Percentiles rank a stretch among this genome's conserved stretches.
Conservation (phyloP, 2,329 filamentous ascomycete genomes). For the Aureobasidium sp. region DNA sequence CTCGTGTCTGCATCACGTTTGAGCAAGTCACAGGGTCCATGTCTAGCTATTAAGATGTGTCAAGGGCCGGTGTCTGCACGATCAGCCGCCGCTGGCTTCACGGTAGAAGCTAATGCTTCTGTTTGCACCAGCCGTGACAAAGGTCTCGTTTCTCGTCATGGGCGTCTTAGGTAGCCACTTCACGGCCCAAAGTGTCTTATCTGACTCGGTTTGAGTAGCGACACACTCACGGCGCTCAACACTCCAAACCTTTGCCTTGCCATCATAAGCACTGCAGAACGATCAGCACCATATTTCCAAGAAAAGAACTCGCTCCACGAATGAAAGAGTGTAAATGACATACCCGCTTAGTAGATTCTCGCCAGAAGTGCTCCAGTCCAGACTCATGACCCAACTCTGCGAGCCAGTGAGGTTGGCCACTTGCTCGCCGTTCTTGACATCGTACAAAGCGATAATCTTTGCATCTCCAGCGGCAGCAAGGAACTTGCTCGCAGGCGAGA, state of each 20-base stretch:
- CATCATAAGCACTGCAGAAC: conserved; percentile 62
- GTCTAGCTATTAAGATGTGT: neutral
- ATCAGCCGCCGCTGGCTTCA: conserved; percentile 65
- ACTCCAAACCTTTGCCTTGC: conserved; percentile 94
- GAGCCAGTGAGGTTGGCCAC: conserved; percentile 77
- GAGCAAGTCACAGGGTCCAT: neutral
- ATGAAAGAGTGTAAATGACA: conserved; percentile 20
- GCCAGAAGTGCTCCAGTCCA: conserved; percentile 90
- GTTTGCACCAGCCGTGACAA: conserved; percentile 72
- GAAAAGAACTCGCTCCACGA: neutral
- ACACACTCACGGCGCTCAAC: conserved; percentile 78
- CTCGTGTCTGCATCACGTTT: neutral
- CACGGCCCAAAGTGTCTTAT: conserved; percentile 75
- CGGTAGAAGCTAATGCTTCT: conserved; percentile 73
- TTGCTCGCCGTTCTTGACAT: conserved; percentile 86
- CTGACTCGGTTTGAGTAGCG: conserved; percentile 86
- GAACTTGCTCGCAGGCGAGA: conserved; percentile 77
- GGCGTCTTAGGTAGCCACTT: conserved; percentile 70
- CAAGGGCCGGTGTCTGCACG: too few species aligned
- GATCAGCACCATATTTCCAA: neutral
- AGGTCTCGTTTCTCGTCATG: conserved; percentile 55
- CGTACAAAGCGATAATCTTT: conserved; percentile 82
- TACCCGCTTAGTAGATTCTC: conserved; percentile 82
- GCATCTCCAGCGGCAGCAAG: conserved; percentile 88
- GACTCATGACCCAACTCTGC: conserved; percentile 77